phyloP scores from a whole-genome alignment of 257 asterid genomes.

The Schizonepeta tenuifolia region DNA sequence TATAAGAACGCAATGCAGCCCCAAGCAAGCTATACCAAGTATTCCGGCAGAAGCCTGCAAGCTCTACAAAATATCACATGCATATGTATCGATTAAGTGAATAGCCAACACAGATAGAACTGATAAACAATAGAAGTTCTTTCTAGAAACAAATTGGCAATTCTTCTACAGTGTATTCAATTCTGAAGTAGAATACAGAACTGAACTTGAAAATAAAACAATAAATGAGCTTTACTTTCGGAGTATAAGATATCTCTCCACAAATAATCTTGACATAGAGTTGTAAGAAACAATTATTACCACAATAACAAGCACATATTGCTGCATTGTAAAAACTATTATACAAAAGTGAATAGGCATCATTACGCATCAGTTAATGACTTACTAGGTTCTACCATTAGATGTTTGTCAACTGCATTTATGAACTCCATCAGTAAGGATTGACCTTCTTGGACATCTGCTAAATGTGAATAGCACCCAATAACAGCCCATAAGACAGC shows the following conservation, averaged over 20 bases:
- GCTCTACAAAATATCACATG: conserved; percentile 31
- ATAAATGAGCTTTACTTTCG: conserved; percentile 10
- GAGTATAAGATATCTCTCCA: neutral
- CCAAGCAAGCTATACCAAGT: conserved; percentile 78
- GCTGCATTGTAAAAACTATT: conserved; percentile 22
- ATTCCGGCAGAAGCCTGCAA: conserved; percentile 47
- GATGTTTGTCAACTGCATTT: conserved; percentile 66
- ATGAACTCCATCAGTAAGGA: conserved; percentile 66
- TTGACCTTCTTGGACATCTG: conserved; percentile 47
- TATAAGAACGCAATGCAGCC: conserved; percentile 66
- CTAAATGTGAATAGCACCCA: conserved; percentile 63
- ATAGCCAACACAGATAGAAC: conserved; percentile 17
- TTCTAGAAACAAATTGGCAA: neutral
- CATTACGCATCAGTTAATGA: conserved; percentile 25
- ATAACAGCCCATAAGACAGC: conserved; percentile 84
- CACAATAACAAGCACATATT: conserved; percentile 12
- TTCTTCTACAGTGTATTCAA: neutral
- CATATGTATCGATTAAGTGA: conserved; percentile 14
- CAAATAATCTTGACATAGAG: conserved; percentile 7
- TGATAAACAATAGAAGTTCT: conserved; percentile 4
- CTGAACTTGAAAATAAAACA: neutral
- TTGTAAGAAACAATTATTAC: conserved; percentile 17
- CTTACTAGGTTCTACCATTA: conserved; percentile 65
- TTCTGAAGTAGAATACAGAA: neutral
- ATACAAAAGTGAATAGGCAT: conserved; percentile 13